Evolutionary conservation across 148 eudicot species (phyloP).

Genomic region (Selenicereus undatus): DNA sequence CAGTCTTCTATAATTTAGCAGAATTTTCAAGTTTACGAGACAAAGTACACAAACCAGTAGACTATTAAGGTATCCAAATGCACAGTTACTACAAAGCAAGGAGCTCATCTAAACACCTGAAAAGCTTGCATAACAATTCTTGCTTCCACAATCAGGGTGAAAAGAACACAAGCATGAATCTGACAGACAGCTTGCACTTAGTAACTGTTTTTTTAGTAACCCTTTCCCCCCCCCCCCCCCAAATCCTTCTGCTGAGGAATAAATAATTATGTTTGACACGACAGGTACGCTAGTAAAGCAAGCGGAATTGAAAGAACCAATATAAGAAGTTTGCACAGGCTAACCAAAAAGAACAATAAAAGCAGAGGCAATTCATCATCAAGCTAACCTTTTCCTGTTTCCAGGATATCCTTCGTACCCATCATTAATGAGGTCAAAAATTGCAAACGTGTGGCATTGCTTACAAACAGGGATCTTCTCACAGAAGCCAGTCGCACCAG

Average conservation of each 20-base stretch:
- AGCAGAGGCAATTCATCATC: background rate
- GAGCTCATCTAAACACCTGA: too few relatives aligned
- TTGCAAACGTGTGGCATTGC: slow-evolving; percentile 51
- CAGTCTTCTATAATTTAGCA: background rate
- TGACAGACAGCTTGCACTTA: background rate
- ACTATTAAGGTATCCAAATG: too few relatives aligned
- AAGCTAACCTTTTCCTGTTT: slow-evolving; percentile 76
- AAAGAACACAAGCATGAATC: too few relatives aligned
- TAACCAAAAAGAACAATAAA: slow-evolving; percentile 5
- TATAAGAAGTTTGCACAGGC: background rate
- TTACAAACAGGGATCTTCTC: slow-evolving; percentile 71
- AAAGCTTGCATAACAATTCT: too few relatives aligned
- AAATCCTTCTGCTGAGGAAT: background rate
- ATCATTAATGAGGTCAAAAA: slow-evolving; percentile 69
- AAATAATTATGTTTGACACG: background rate
- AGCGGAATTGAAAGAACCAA: background rate
- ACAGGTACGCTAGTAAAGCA: background rate
- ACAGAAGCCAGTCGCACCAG: slow-evolving; percentile 72
- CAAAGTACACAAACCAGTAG: too few relatives aligned
- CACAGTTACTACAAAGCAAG: too few relatives aligned
- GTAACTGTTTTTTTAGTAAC: background rate
- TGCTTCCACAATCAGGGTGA: too few relatives aligned
- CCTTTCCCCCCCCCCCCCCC: background rate
- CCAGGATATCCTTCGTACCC: slow-evolving; percentile 77
- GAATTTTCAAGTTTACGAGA: background rate